Conservation (phyloP, 2,329 filamentous ascomycete genomes). For the Colletotrichum incanum region DNA sequence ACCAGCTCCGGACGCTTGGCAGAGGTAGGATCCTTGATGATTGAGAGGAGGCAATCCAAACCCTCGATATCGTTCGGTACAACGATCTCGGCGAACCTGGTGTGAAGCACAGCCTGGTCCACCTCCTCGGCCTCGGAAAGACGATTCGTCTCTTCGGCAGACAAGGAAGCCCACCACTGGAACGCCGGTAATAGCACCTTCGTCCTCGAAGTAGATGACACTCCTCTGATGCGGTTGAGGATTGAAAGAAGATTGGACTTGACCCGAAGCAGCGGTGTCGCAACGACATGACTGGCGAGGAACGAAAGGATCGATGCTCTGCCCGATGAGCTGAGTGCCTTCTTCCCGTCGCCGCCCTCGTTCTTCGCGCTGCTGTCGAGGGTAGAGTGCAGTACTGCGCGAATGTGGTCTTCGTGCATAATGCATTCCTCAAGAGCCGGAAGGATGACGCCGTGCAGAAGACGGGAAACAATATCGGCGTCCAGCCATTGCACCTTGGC, state of each 20-base stretch:
- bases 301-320: slow-evolving; percentile 79
- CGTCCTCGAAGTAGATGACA: slow-evolving; percentile 78
- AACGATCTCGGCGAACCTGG: slow-evolving; percentile 66
- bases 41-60: slow-evolving; percentile 66
- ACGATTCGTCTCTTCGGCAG: slow-evolving; percentile 64
- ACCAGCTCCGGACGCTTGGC: slow-evolving; percentile 68
- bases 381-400: slow-evolving; percentile 72
- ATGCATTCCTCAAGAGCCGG: slow-evolving; percentile 89
- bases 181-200: slow-evolving; percentile 84
- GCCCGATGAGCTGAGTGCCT: slow-evolving; percentile 71
- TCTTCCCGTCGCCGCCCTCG: slow-evolving; percentile 63
- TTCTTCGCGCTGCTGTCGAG: slow-evolving; percentile 66
- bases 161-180: slow-evolving; percentile 76
- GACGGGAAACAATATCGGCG: slow-evolving; percentile 69
- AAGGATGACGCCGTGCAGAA: slow-evolving; percentile 78
- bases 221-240: slow-evolving; percentile 80
- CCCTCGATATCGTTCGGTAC: slow-evolving; percentile 68
- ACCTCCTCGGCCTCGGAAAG: slow-evolving; percentile 58
- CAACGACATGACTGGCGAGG: slow-evolving; percentile 79
- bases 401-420: slow-evolving; percentile 81
- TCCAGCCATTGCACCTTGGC: slow-evolving; percentile 72
- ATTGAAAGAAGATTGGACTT: slow-evolving; percentile 81
- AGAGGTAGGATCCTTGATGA: slow-evolving; percentile 59
- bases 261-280: slow-evolving; percentile 77
- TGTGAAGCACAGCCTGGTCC: slow-evolving; percentile 60